Evolutionary conservation across 2,329 filamentous ascomycete genomes (phyloP).

Genomic region (Graphilbum fragrans): DNA sequence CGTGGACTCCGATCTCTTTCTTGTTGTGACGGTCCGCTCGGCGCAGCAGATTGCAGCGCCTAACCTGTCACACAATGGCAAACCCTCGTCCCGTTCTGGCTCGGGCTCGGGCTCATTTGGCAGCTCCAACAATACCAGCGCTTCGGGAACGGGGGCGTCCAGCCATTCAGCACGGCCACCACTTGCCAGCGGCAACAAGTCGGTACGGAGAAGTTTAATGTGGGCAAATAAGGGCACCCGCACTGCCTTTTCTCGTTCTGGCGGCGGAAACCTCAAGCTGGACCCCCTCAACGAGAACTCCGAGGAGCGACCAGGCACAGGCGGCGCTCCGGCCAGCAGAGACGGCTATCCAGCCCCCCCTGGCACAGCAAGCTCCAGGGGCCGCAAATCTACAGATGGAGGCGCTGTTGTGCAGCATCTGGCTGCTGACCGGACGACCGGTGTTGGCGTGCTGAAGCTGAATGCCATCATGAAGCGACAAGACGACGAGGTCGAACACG

Average conservation of each 20-base stretch:
- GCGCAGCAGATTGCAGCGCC: constrained; percentile 32
- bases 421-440: constrained; percentile 55
- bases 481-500: constrained; percentile 59
- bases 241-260: constrained; percentile 39
- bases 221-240: constrained; percentile 51
- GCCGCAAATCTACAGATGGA: constrained; percentile 7
- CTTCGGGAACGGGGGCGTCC: constrained; percentile 19
- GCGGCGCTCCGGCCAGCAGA: constrained; percentile 25
- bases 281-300: constrained; percentile 44
- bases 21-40: constrained; percentile 70
- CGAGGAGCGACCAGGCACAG: constrained; percentile 24
- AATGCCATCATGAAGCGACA: constrained; percentile 63
- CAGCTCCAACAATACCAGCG: constrained; percentile 25
- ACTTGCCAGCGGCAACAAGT: constrained; percentile 36
- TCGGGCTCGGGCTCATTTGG: constrained; percentile 23
- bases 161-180: constrained; percentile 35
- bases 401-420: constrained; percentile 17
- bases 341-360: constrained; percentile 36
- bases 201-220: constrained; percentile 54
- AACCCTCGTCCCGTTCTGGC: constrained; percentile 40
- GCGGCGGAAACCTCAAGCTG: constrained; percentile 31
- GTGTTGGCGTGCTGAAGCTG: constrained; percentile 65
- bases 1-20: constrained; percentile 61
- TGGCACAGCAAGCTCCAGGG: constrained; percentile 42
- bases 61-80: constrained; percentile 14